Evolutionary conservation across 2,329 filamentous ascomycete genomes (phyloP), one percentile per base, ranked within the genome.

Genomic region (Rutstroemia sydowiana): DNA sequence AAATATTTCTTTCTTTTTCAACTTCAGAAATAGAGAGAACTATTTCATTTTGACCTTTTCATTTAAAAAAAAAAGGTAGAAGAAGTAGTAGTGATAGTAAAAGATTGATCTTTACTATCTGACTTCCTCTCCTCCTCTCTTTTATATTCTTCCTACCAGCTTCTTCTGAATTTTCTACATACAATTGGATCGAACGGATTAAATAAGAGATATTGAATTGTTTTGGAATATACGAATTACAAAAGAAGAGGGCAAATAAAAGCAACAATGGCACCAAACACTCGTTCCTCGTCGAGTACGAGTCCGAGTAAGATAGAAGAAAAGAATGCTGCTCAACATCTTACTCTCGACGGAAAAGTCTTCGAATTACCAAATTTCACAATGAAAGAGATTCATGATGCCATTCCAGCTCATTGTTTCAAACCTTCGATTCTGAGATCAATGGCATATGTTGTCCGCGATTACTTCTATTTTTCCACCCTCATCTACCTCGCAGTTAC

Each of bases 371-470:
- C 65, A 21, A 56, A 52, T 53, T 68, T 62, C 55, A 67, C 65
- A 48, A 67, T 68, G 64, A 66, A 67, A 54, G 52, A 68, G 48
- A 67, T 68, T 20, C 57, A 66, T 59, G 63, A 65, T 59, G 76
- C 79, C 51, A 84, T 84, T 56, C 81, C 81, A 21, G 68, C 74
- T 20, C 74, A 82, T 65, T 85, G 81, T 73, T 84, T 84, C 69
- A 69, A 81, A 66, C 77, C 78, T 5, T 78, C 78, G 13, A 71
- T 73, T 46, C 58, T 70, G 58, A 73, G 69, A 36, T 82, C 78
- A 11, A 71, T 79, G 66, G 70, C 72, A 61, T 84, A 84, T 65
- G 70, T 84, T 54, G 69, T 73, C 57, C 77, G 81, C 53, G 81
- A 84, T 65, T 67, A 77, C 55, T 60, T 72, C 65, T 73, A 81